Evolutionary conservation across 78 protist genomes (phyloP).

Genomic region (Mantamonas sphyraenae): DNA sequence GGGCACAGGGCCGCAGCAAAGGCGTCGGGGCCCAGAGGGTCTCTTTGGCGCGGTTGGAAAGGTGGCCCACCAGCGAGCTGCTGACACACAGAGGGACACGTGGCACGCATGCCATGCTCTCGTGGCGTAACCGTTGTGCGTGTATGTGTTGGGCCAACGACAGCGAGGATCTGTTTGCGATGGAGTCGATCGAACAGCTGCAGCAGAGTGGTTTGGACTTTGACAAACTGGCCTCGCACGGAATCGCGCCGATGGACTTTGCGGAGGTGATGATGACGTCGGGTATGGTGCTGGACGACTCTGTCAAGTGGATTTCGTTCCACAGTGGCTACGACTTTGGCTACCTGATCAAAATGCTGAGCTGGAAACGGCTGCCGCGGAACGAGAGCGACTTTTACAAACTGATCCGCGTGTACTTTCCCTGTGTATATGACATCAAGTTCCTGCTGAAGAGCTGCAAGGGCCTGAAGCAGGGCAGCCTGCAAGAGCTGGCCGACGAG

Average conservation of each 20-base stretch:
- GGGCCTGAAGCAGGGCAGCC: conserved; percentile 84
- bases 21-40: too few species aligned
- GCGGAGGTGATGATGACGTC: conserved; percentile 77
- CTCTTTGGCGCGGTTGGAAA: too few species aligned
- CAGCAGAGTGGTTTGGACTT: conserved; percentile 90
- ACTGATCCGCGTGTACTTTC: conserved; percentile 69
- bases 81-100: too few species aligned
- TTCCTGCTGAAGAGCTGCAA: conserved; percentile 73
- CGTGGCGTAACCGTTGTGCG: too few species aligned
- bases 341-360: conserved; percentile 67
- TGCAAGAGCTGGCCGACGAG: conserved; percentile 86
- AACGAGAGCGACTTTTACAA: conserved; percentile 79
- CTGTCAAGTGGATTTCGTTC: conserved; percentile 79
- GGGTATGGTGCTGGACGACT: conserved; percentile 70
- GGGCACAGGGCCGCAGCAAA: too few species aligned
- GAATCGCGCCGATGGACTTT: conserved; percentile 73
- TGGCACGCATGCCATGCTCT: too few species aligned
- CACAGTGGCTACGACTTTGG: conserved; percentile 84
- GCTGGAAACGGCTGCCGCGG: conserved; percentile 73
- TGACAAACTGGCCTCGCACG: conserved; percentile 50
- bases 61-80: too few species aligned
- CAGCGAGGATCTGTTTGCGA: conserved; percentile 80
- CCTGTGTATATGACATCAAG: conserved; percentile 87
- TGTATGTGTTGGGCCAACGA: too few species aligned
- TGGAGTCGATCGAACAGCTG: conserved; percentile 90